Conservation (phyloP, 257 asterid species). For the Fraxinus quadrangulata region DNA sequence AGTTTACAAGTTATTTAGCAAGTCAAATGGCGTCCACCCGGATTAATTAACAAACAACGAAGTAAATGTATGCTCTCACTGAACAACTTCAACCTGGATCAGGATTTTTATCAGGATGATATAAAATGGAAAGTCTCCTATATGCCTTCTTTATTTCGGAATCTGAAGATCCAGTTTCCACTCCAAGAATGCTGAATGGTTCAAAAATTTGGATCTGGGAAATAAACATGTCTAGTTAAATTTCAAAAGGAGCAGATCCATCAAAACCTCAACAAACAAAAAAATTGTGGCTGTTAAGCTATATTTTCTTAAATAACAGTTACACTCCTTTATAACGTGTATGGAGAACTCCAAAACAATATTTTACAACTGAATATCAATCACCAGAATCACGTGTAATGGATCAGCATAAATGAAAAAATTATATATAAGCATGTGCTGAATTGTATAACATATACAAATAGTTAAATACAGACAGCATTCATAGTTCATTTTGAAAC, state of each 20-base stretch:
- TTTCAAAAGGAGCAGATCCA: slow-evolving; percentile 23
- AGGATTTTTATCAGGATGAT: slow-evolving; percentile 99
- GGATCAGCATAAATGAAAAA: neutral
- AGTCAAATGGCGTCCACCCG: slow-evolving; percentile 18
- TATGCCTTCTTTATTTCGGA: slow-evolving; percentile 97
- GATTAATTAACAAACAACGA: slow-evolving; percentile 14
- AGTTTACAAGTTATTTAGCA: slow-evolving; percentile 28
- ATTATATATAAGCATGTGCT: neutral
- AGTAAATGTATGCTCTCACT: slow-evolving; percentile 28
- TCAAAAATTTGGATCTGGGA: slow-evolving; percentile 76
- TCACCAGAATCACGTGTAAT: neutral
- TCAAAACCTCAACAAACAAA: slow-evolving; percentile 9
- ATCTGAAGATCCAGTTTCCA: slow-evolving; percentile 88
- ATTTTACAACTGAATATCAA: neutral
- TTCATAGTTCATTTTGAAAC: neutral
- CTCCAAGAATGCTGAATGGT: slow-evolving; percentile 95
- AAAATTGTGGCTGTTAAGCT: slow-evolving; percentile 18
- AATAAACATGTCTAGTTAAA: slow-evolving; percentile 15
- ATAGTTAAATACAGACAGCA: neutral
- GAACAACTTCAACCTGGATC: slow-evolving; percentile 95
- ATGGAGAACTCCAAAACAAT: neutral
- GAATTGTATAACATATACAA: neutral
- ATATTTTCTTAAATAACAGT: neutral
- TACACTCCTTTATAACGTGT: slow-evolving; percentile 12
- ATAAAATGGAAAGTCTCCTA: slow-evolving; percentile 89